Evolutionary conservation across 768 basidiomycete genomes (phyloP), one percentile per base, ranked within the genome.

Genomic region (Auriscalpium microsporum): DNA sequence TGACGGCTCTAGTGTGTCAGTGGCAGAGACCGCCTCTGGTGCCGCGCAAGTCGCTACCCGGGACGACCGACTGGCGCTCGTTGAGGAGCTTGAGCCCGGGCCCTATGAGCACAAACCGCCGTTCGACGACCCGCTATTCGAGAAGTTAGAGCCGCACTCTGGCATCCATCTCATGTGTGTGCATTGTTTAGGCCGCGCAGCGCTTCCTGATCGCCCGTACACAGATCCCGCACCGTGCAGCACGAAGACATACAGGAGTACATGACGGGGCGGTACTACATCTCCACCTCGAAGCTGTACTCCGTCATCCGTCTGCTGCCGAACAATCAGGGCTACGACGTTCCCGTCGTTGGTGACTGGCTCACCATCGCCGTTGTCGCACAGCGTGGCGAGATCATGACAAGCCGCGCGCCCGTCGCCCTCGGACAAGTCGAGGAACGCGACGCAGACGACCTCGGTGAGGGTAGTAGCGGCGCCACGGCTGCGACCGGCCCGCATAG

Each of bases 301-400:
- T 92, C 93, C 9, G 79, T 85, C 47, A 78, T 93, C 45, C 83
- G 88, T 10, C 79, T 87, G 0, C 77, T 84, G 13, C 82, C 86
- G 0, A 83, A 89, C 65, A 86, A 55, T 36, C 83, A 87, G 55
- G 85, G 83, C 16, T 95, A 93, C 67, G 94, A 97, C 46, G 81
- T 99, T 1, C 94, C 95, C 10, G 85, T 97, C 1, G 80, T 82
- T 7, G 90, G 90, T 2, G 96, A 98, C 68, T 98, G 92, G 89
- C 79, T 97, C 44, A 94, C 94, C 7, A 90, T 99, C 48, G 95
- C 92, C 2, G 94, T 98, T 5, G 84, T 99, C 13, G 95, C 94
- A 2, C 92, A 95, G 67, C 82, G 93, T 19, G 86, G 92, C 3
- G 86, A 84, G 8, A 74, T 94, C 65, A 83, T 80, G 59, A 79